Base-by-base conservation (phyloP, 345 rosid species). In the Boechera stricta region DNA sequence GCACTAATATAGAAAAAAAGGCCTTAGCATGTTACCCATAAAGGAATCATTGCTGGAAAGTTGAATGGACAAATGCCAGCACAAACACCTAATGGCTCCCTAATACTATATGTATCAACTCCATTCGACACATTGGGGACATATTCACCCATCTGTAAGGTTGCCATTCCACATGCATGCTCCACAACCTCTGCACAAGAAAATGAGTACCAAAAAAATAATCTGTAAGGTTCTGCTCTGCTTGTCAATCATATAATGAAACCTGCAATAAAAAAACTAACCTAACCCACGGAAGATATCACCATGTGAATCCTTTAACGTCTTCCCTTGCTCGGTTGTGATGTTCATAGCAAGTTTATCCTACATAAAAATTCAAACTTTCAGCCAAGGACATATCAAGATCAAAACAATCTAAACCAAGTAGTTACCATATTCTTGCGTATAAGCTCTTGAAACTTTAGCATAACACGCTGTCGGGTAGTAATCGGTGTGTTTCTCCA, bases 41-140 rank as follows among this genome's bases (percentile, higher is more conserved):
- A 87, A 51, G 99, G 99, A 81, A 95, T 95, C 99, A 95, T 92
- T 28, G 99, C 99, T 7, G 99, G 98, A 70, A 95, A 95, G 88
- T 95, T 95, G 84, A 95, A 95, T 45, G 99, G 98, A 67, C 99
- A 95, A 71, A 95, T 90, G 53, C 98, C 99, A 39, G 99, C 99
- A 83, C 99, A 95, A 53, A 92, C 94, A 60, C 99, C 99, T 16
- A 95, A 90, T 6, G 99, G 98, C 84, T 90, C 99, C 81, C 98
- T 88, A 32, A 89, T 32, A 80, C 99, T 95, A 74, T 79, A 95
- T 1, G 99, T 92, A 83, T 95, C 98, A 42, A 92, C 89, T 84
- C 99, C 97, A 81, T 77, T 90, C 12, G 98, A 82, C 24, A 95
- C 98, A 82, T 90, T 95, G 41, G 96, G 81, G 9, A 86, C 97